Evolutionary conservation across 176 grass and related monocot species (phyloP), one percentile per base, ranked within the genome.

Genomic region (Triticum monococcum): DNA sequence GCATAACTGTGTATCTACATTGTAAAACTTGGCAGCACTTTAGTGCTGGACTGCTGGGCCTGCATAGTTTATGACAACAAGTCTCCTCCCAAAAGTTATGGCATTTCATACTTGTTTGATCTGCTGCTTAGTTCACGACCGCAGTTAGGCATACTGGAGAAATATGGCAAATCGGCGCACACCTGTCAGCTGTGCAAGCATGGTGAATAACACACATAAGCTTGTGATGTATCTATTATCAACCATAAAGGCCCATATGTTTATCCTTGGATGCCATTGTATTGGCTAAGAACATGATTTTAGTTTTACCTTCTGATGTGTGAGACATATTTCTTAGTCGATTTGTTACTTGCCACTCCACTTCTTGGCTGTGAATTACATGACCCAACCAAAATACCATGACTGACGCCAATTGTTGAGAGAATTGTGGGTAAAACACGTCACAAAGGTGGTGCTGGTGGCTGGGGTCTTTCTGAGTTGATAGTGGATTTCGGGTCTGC

Each of bases 381-480:
- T 85, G 46, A 36, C 69, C n/a, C 50, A 86, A 84, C 2, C 52
- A 57, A 57, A 57, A n/a, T 77, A 25, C 30, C 11, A 50, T 82
- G 54, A 32, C 16, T 24, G 78, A 37, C 1, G 30, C 22, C 61
- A 52, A 54, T 38, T 20, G 28, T 25, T 17, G n/a, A 68, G 62
- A 24, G 30, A 88, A 26, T 45, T 68, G 45, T 74, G 1, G 12
- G 43, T 65, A 43, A 79, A 66, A 71, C 9, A 78, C 17, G 23
- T 83, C 12, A 14, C 16, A 79, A 78, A 24, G 35, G 60, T 70
- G 35, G 43, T 52, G n/a, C n/a, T 76, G 5, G 8, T 78, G 50
- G 37, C 22, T 82, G 32, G 14, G n/a, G 33, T 35, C 38, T 88
- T 72, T 28, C 28, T 28, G 30, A 28, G 40, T 3, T 75, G 32